Percentiles rank a stretch among this genome's conserved stretches.
Conservation (phyloP, 148 eudicot species). For the Agrostemma githago region DNA sequence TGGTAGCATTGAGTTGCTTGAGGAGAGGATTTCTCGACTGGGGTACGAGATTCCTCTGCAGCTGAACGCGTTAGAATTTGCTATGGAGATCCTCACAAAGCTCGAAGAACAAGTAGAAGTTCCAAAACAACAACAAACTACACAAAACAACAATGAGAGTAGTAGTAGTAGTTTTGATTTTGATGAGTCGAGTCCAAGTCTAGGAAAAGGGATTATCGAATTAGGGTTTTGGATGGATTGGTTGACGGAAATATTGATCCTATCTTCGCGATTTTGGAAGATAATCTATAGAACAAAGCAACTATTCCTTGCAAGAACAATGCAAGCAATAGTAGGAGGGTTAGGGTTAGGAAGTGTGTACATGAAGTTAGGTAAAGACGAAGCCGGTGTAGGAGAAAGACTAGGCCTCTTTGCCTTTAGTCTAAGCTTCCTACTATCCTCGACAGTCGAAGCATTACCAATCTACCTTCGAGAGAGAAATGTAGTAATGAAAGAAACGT, state of each 20-base stretch:
- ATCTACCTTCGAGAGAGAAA: constrained; percentile 89
- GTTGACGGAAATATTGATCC: constrained; percentile 46
- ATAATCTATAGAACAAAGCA: constrained; percentile 85
- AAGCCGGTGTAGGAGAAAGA: constrained; percentile 63
- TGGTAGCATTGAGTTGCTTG: constrained; percentile 66
- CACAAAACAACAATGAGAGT: background rate
- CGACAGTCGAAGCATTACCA: constrained; percentile 93
- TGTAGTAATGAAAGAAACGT: constrained; percentile 90
- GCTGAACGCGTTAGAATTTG: constrained; percentile 70
- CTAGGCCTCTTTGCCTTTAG: constrained; percentile 88
- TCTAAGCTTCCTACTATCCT: constrained; percentile 85
- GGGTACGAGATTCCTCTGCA: constrained; percentile 68
- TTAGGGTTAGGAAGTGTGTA: constrained; percentile 82
- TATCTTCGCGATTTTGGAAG: constrained; percentile 73
- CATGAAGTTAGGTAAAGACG: constrained; percentile 50
- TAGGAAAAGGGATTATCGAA: too few relatives aligned
- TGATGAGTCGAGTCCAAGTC: too few relatives aligned
- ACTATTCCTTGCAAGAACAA: constrained; percentile 75
- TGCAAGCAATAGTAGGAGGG: constrained; percentile 96
- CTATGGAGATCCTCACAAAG: constrained; percentile 69
- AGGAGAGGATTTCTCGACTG: constrained; percentile 45
- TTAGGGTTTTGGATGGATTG: background rate
- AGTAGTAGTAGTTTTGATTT: too few relatives aligned
- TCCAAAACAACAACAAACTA: constrained; percentile 4
- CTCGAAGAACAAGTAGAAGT: constrained; percentile 39